phyloP scores from a whole-genome alignment of 495 filamentous ascomycete species.

The Daldinia loculata region DNA sequence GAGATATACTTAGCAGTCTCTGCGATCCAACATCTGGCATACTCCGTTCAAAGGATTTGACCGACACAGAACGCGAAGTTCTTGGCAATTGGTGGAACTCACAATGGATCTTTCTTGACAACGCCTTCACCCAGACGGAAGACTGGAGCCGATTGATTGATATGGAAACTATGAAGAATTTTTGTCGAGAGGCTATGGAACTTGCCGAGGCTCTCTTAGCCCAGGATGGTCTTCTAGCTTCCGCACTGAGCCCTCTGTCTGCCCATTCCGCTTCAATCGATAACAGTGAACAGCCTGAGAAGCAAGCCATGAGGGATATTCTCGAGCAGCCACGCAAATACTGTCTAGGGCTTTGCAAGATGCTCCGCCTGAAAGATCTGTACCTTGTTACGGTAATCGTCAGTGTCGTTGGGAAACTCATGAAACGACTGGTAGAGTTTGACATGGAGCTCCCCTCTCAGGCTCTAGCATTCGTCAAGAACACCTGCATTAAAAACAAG shows the following conservation, averaged over 20 bases:
- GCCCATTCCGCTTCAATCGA: constrained; percentile 53
- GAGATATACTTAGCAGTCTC: constrained; percentile 80
- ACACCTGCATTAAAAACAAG: constrained; percentile 53
- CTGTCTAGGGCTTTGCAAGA: constrained; percentile 75
- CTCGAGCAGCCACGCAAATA: constrained; percentile 68
- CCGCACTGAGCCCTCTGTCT: constrained; percentile 62
- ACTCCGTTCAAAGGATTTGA: constrained; percentile 70
- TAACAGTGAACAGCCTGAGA: constrained; percentile 53
- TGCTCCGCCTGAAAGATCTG: constrained; percentile 83
- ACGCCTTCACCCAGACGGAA: constrained; percentile 85
- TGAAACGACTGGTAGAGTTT: constrained; percentile 74
- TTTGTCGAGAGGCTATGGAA: constrained; percentile 92
- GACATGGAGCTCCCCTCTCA: constrained; percentile 71
- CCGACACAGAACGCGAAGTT: constrained; percentile 66
- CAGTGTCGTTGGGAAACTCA: constrained; percentile 66
- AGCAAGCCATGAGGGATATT: constrained; percentile 60
- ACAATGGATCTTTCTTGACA: constrained; percentile 78
- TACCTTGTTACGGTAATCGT: constrained; percentile 82
- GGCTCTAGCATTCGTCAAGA: constrained; percentile 68
- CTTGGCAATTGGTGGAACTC: constrained; percentile 81
- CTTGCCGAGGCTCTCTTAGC: constrained; percentile 86
- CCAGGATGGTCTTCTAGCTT: constrained; percentile 79
- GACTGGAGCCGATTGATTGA: constrained; percentile 76
- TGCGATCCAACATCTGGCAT: constrained; percentile 84
- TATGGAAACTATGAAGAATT: constrained; percentile 82